Evolutionary conservation across 345 rosid species (phyloP).

Genomic region (Toxicodendron radicans): DNA sequence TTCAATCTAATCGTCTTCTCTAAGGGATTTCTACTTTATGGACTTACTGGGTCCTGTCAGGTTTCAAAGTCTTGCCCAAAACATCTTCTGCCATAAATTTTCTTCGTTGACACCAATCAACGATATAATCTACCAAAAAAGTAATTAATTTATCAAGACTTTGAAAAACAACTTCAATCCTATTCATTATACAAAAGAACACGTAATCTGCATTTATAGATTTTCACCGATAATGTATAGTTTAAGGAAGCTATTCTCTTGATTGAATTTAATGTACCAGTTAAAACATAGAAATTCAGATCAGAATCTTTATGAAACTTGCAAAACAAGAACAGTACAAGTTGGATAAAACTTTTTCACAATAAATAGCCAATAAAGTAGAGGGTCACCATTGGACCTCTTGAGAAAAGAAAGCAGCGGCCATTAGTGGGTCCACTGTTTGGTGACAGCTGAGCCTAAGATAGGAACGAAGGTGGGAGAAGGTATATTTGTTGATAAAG

Average conservation of each 20-base stretch:
- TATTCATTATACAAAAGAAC: too few species aligned
- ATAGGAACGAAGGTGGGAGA: background rate
- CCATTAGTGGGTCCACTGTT: background rate
- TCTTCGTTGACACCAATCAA: too few species aligned
- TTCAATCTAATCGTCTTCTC: too few species aligned
- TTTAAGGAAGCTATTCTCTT: background rate
- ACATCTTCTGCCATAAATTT: too few species aligned
- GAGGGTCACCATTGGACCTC: background rate
- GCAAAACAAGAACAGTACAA: background rate
- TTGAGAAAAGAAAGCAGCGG: background rate
- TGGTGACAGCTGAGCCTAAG: background rate
- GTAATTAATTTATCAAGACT: too few species aligned
- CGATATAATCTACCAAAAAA: too few species aligned
- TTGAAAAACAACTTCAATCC: background rate
- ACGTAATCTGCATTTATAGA: too few species aligned
- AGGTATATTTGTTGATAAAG: background rate
- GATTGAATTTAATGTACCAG: background rate
- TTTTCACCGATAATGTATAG: background rate
- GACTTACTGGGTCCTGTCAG: too few species aligned
- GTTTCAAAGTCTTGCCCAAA: too few species aligned
- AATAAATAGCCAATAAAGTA: background rate
- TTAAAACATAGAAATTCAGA: too few species aligned
- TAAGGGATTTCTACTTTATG: too few species aligned
- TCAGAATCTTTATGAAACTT: background rate
- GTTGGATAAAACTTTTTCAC: background rate